Conservation (phyloP, 495 filamentous ascomycete species). For the Halenospora varia region DNA sequence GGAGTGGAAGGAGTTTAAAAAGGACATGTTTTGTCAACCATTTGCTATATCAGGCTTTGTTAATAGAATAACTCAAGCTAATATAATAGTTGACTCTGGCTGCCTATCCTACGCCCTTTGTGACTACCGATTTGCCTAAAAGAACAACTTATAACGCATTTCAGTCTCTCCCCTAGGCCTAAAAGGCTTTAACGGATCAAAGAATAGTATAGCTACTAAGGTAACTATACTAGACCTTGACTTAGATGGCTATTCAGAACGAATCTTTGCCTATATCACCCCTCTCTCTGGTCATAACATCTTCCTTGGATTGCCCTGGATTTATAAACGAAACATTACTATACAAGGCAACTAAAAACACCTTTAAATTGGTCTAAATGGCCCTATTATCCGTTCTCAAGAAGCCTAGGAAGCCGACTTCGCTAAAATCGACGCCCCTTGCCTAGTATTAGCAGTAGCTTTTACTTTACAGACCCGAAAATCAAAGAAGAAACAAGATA, state of each 20-base stretch:
- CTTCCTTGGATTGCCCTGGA: too few relatives aligned
- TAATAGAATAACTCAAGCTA: conserved; percentile 1
- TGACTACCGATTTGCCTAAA: background rate
- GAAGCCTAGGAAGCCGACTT: too few relatives aligned
- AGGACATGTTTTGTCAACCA: background rate
- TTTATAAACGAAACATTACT: too few relatives aligned
- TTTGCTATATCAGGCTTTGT: conserved; percentile 1
- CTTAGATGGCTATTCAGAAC: too few relatives aligned
- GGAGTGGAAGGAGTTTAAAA: background rate
- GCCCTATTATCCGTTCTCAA: too few relatives aligned
- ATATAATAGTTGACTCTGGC: background rate
- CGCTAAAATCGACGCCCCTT: too few relatives aligned
- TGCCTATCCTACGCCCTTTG: background rate
- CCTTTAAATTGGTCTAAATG: too few relatives aligned
- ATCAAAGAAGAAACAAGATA: background rate
- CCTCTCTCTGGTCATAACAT: too few relatives aligned
- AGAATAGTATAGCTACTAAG: background rate
- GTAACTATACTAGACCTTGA: too few relatives aligned
- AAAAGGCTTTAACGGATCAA: background rate
- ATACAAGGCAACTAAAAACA: too few relatives aligned
- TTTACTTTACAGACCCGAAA: background rate
- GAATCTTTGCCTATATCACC: too few relatives aligned
- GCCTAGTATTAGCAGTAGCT: background rate
- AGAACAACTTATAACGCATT: background rate
- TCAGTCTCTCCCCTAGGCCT: background rate